Conservation (phyloP, 2,329 filamentous ascomycete genomes). For the Stemphylium vesicarium region DNA sequence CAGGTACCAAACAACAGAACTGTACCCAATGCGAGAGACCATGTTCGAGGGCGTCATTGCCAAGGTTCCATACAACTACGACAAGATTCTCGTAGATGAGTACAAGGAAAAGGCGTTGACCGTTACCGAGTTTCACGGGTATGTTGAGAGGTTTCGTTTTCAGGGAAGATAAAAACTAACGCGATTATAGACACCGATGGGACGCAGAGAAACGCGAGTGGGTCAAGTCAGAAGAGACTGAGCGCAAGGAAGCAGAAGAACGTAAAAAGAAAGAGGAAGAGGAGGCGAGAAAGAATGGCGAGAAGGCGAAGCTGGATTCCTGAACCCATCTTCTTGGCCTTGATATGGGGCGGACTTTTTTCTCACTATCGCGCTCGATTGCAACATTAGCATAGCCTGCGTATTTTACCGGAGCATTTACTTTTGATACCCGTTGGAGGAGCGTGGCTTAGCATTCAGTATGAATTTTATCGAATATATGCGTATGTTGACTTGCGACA, state of each 20-base stretch:
- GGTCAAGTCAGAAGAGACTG: slow-evolving; percentile 53
- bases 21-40: slow-evolving; percentile 77
- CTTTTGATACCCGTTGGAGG: slow-evolving; percentile 29
- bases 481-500: not conserved
- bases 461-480: not conserved
- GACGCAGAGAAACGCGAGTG: slow-evolving; percentile 64
- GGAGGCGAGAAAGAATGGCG: slow-evolving; percentile 13
- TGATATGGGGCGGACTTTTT: slow-evolving; percentile 4
- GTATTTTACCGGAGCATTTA: slow-evolving; percentile 4
- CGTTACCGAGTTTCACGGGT: slow-evolving; percentile 68
- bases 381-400: slow-evolving; percentile 3
- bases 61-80: slow-evolving; percentile 72
- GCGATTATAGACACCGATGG: slow-evolving; percentile 63
- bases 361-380: slow-evolving; percentile 3
- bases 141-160: slow-evolving; percentile 5
- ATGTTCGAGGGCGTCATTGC: slow-evolving; percentile 77
- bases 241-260: slow-evolving; percentile 13
- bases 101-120: slow-evolving; percentile 68
- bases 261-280: slow-evolving; percentile 18
- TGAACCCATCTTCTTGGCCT: slow-evolving; percentile 22
- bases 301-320: slow-evolving; percentile 26
- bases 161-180: slow-evolving; percentile 6
- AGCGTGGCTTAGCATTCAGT: not conserved
- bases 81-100: slow-evolving; percentile 69
- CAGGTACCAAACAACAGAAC: slow-evolving; percentile 70